phyloP scores from a whole-genome alignment of 2,329 filamentous ascomycete species.

The Cytospora leucostoma region DNA sequence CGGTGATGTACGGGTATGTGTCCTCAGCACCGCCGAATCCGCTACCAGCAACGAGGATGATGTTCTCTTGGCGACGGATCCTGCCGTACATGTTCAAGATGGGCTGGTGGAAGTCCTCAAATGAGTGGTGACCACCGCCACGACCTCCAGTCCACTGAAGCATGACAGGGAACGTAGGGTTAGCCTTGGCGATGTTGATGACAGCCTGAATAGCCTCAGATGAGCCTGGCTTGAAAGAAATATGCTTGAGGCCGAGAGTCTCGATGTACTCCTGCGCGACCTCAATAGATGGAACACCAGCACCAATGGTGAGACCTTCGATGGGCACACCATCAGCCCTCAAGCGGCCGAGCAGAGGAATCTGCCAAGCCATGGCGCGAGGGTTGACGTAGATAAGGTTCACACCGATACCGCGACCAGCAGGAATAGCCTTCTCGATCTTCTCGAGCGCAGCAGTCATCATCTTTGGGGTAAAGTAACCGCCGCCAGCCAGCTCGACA shows the following conservation, averaged over 20 bases:
- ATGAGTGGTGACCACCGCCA: conserved; percentile 92
- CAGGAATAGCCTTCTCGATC: conserved; percentile 81
- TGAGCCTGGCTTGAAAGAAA: conserved; percentile 91
- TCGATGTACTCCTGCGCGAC: conserved; percentile 92
- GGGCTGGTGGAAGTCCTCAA: conserved; percentile 92
- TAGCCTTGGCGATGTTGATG: conserved; percentile 92
- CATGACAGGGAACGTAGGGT: conserved; percentile 88
- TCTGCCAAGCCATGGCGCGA: conserved; percentile 88
- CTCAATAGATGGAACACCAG: conserved; percentile 90
- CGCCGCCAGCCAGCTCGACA: conserved; percentile 85
- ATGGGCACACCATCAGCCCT: conserved; percentile 86
- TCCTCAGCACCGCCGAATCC: conserved; percentile 89
- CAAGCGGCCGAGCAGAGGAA: conserved; percentile 77
- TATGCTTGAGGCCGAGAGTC: conserved; percentile 89
- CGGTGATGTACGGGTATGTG: conserved; percentile 89
- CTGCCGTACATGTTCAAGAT: conserved; percentile 89
- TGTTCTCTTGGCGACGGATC: conserved; percentile 81
- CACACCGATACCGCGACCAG: conserved; percentile 83
- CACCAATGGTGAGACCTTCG: conserved; percentile 88
- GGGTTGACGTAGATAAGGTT: conserved; percentile 93
- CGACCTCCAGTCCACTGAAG: conserved; percentile 94
- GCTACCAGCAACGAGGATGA: conserved; percentile 86
- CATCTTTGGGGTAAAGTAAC: conserved; percentile 79
- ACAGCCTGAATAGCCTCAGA: conserved; percentile 84
- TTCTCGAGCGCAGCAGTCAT: conserved; percentile 83